Base-by-base conservation (phyloP, 768 basidiomycete genomes). In the Auriscalpium orientale region DNA sequence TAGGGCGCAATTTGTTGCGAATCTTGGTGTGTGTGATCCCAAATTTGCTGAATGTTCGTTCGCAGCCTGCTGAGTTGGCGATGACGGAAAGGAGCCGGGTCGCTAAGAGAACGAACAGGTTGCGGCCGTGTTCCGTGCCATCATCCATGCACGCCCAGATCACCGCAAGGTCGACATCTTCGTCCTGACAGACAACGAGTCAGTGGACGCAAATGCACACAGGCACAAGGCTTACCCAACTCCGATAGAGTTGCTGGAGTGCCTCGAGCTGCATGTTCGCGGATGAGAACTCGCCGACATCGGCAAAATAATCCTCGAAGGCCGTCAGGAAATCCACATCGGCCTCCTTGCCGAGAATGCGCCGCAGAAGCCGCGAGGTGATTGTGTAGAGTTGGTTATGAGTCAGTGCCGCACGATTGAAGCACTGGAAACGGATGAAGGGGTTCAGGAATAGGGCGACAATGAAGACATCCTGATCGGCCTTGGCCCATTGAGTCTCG, bases 381-480 rank as follows among this genome's bases (percentile, higher is more conserved):
- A 47, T 18, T 11, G 12, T 12, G 8, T 47, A 16, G 3, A 47
- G 18, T 11, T 15, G 15, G 18, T 12, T 21, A 3, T 18, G 46
- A 12, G 46, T 47, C 46, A 47, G 21, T 15, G n/a, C 22, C 22
- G 46, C 46, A 11, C 46, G 46, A 8, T 12, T 47, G 46, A 65
- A 63, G n/a, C 58, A 52, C 3, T 34, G 49, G 8, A 15, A 20
- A 8, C 52, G 55, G 20, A 66, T 57, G 53, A 60, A 68, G 0
- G 72, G 74, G 56, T 76, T 74, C 16, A 74, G 54, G 43, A 76
- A 48, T 0, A 71, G 59, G 1, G 69, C 66, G 0, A 67, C 61
- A 49, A 76, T 72, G 54, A 71, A 71, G 1, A 67, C 49, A 33
- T 71, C 71, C 51, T 73, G 72, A 57, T 75, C 71, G 8, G 65